A percentile compares a stretch with the other conserved stretches of the same genome.
Conservation (phyloP, 495 filamentous ascomycete species). For the Neurospora sp. region DNA sequence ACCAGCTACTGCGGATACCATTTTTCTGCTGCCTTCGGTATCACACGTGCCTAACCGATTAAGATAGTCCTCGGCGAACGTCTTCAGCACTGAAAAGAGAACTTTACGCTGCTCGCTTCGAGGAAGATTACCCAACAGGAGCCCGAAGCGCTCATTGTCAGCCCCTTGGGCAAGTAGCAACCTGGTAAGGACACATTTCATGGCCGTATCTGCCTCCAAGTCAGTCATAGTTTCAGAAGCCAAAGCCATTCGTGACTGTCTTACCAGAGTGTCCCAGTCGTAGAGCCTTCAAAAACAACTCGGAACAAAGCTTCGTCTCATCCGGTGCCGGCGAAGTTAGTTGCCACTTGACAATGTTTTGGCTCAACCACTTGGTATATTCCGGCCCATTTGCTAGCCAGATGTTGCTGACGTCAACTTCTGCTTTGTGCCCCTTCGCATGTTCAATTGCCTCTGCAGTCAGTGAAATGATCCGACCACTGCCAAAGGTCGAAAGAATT, state of each 20-base stretch:
- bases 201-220: constrained; percentile 39
- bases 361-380: constrained; percentile 68
- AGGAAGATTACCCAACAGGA: constrained; percentile 39
- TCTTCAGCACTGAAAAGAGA: constrained; percentile 46
- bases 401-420: constrained; percentile 8
- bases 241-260: constrained; percentile 9
- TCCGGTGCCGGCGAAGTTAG: constrained; percentile 26
- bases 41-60: constrained; percentile 18
- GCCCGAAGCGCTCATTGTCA: constrained; percentile 21
- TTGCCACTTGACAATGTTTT: constrained; percentile 47
- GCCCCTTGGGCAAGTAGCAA: constrained; percentile 34
- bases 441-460: constrained; percentile 67
- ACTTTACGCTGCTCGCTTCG: constrained; percentile 49
- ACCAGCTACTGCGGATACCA: constrained; percentile 39
- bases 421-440: constrained; percentile 18
- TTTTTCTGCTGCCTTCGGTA: constrained; percentile 20
- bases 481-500: constrained; percentile 46
- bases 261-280: constrained; percentile 67
- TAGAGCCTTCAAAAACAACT: constrained; percentile 54
- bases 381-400: constrained; percentile 60
- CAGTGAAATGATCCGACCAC: constrained; percentile 60
- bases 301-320: constrained; percentile 44
- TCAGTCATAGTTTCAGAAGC: constrained; percentile 4
- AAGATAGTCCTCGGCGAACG: constrained; percentile 48
- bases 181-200: constrained; percentile 37